phyloP scores from a whole-genome alignment of 352 stramenopile species.

The Pythium phragmiticola region DNA sequence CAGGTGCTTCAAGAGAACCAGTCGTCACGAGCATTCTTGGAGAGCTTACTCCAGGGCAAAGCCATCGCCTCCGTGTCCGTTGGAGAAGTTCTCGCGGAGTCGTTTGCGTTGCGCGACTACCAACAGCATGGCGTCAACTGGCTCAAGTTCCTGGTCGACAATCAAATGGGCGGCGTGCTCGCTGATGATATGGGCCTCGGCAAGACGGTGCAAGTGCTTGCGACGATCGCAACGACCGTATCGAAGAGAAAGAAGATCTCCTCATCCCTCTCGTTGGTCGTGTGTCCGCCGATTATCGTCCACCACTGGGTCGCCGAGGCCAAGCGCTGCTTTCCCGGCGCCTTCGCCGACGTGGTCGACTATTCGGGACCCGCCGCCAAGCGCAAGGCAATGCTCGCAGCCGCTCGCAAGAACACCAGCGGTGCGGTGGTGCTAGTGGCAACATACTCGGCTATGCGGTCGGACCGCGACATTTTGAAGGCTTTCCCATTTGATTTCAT shows the following conservation, averaged over 20 bases:
- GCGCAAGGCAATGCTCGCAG: conserved; percentile 47
- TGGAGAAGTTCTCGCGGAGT: conserved; percentile 27
- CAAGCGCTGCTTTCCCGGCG: conserved; percentile 70
- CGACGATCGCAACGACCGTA: conserved; percentile 56
- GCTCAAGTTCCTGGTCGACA: conserved; percentile 65
- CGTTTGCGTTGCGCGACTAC: conserved; percentile 54
- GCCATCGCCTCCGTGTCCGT: conserved; percentile 47
- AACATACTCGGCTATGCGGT: conserved; percentile 89
- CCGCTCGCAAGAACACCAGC: conserved; percentile 7
- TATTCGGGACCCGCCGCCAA: conserved; percentile 64
- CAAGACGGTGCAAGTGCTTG: conserved; percentile 96
- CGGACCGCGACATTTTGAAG: conserved; percentile 57
- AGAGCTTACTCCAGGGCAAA: conserved; percentile 59
- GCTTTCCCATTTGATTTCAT: conserved; percentile 61
- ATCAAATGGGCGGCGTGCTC: conserved; percentile 78
- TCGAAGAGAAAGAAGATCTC: conserved; percentile 13
- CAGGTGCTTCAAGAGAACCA: conserved; percentile 44
- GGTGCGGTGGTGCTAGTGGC: conserved; percentile 55
- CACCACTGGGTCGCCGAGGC: conserved; percentile 94
- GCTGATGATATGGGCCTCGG: conserved; percentile 90
- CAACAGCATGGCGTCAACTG: conserved; percentile 81
- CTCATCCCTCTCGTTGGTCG: conserved; percentile 52
- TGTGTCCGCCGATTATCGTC: conserved; percentile 94
- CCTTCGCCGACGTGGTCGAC: conserved; percentile 70
- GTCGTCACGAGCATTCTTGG: conserved; percentile 64